Conservation (phyloP, 371 early-diverging fungal genomes). For the Lichtheimia ramosa region DNA sequence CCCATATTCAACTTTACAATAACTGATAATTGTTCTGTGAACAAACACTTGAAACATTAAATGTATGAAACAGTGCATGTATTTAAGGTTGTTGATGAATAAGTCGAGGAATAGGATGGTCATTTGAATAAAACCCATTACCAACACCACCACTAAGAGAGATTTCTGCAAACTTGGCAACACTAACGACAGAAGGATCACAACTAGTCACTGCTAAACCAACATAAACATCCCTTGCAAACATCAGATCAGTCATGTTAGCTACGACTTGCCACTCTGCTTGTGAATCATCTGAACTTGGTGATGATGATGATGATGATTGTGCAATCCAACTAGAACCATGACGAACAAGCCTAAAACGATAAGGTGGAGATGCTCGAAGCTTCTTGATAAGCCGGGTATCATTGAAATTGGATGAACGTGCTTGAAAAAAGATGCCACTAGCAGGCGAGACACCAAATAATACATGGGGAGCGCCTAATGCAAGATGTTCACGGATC, state of each 20-base stretch:
- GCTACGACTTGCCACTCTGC: constrained; percentile 32
- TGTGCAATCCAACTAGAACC: constrained; percentile 14
- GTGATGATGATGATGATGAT: constrained; percentile 4
- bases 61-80: background rate
- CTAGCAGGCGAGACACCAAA: constrained; percentile 43
- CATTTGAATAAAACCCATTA: constrained; percentile 15
- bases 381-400: constrained; percentile 34
- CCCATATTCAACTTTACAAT: background rate
- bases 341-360: constrained; percentile 30
- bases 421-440: constrained; percentile 36
- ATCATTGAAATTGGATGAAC: constrained; percentile 23
- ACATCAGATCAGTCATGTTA: constrained; percentile 13
- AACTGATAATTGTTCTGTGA: background rate
- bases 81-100: constrained; percentile 1
- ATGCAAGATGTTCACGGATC: constrained; percentile 45
- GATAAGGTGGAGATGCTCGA: constrained; percentile 38
- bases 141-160: constrained; percentile 31
- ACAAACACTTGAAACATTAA: background rate
- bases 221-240: constrained; percentile 41
- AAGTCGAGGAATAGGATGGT: background rate
- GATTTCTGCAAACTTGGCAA: constrained; percentile 46
- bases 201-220: constrained; percentile 49
- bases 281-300: background rate
- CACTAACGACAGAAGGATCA: constrained; percentile 42
- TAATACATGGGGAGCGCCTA: constrained; percentile 39